Base-by-base conservation (phyloP, 306 rosid species). In the Cucumis sativus region DNA sequence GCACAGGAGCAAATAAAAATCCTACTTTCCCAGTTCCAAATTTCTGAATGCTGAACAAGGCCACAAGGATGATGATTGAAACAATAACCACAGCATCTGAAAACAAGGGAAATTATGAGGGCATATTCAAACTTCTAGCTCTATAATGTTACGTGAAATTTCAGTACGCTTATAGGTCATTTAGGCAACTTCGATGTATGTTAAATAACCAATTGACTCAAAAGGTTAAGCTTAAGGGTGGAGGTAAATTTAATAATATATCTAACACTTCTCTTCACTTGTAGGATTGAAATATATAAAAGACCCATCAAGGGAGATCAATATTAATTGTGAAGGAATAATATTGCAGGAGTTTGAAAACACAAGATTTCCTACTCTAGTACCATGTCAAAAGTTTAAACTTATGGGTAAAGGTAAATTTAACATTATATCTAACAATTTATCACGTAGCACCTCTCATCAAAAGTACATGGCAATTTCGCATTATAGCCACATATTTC, bases 11-110 rank as follows among this genome's bases (percentile, higher is more conserved):
- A 86, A 95, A 95, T 91, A 92, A 75, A 89, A 95, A 83, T 58
- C 96, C 97, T 81, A 95, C 96, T 92, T 92, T 95, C 65, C 86
- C 72, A 74, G 97, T 92, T 78, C 98, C 98, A 79, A 90, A 95
- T 71, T 37, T 84, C 81, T 95, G 97, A 75, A 95, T 95, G 85
- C 92, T 88, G 89, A 95, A 95, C 87, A 95, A 84, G 49, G 57
- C 89, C 80, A 81, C 64, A 25, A 95, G 96, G 74, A 92, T 88
- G 75, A 86, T 65, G 60, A 90, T 80, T 56, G 98, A 86, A 84
- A 90, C 70, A 76, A 82, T 40, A 77, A 95, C 98, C 55, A 92
- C 80, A 58, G 85, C 93, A 80, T 62, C 98, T 95, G 93, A 61
- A 89, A 82, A 68, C 10, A 82, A 69, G 77, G 73, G 17, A 67